phyloP scores from a whole-genome alignment of 306 rosid genomes.

The Prunus campanulata region DNA sequence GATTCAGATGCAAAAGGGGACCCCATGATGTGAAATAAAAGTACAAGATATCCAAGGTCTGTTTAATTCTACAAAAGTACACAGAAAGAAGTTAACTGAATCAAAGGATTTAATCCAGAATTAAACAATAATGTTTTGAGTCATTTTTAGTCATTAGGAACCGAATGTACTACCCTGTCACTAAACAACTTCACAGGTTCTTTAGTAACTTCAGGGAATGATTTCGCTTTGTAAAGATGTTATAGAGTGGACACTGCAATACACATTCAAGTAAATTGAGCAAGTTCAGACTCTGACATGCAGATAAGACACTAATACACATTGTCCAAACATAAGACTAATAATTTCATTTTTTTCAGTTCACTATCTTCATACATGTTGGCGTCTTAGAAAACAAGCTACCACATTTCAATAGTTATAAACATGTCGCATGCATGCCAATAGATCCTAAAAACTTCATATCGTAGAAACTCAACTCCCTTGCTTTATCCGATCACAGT shows the following conservation, averaged over 20 bases:
- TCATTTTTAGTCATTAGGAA: neutral
- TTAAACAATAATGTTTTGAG: neutral
- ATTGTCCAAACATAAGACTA: neutral
- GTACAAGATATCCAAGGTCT: neutral
- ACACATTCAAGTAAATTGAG: neutral
- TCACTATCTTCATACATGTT: neutral
- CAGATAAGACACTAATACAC: neutral
- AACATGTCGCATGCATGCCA: neutral
- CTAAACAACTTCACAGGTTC: neutral
- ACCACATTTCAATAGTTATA: neutral
- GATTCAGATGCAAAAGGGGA: neutral
- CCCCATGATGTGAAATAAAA: neutral
- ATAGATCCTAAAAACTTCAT: neutral
- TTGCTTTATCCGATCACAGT: neutral
- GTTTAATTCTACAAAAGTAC: neutral
- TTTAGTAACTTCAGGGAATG: neutral
- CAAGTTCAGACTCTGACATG: neutral
- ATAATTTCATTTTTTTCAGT: neutral
- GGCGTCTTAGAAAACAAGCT: neutral
- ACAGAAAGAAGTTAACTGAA: neutral
- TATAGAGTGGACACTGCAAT: neutral
- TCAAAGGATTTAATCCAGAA: neutral
- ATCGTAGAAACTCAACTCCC: neutral
- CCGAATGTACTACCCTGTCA: neutral
- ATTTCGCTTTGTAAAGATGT: neutral